Evolutionary conservation across 2,329 filamentous ascomycete species (phyloP), one percentile per base, ranked within the genome.

Genomic region (Tolypocladium sp.): DNA sequence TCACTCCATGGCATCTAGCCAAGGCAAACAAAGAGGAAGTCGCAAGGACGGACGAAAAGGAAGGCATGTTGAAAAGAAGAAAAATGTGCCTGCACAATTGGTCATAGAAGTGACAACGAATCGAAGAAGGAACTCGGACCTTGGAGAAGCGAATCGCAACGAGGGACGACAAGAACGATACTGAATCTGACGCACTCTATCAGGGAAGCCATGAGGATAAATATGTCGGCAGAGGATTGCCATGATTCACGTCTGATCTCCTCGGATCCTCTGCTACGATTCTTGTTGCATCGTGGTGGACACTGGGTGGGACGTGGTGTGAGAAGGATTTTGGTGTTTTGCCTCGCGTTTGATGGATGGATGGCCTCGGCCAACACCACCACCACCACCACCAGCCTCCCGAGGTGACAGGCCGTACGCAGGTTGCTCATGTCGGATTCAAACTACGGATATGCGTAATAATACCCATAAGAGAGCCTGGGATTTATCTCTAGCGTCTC

Each of bases 1-100:
- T 77, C 38, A 79, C 77, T 35, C 74, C 76, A 63, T 82, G 80
- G 35, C 71, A 57, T 55, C 37, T 53, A 35, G 42, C 44, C 42
- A 57, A 15, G 25, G 46, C 46, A 30, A 30, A 4, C 15, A 49
- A 4, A 8, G 46, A 49, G 15, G 46, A 49, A 20, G 46, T 4
- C 6, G 46, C 15, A 30, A 49, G 25, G 15, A 49, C 25, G 25
- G 25, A 30, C 6, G 25, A 20, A 9, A 49, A 30, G 8, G 46
- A 49, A 20, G 25, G 46, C 46, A 49, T 49, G 12, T 30, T 49
- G 15, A 30, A 17, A 49, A 3, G 27, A 30, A 10, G 7, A 49
- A 20, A 20, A 10, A 49, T 49, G 46, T 49, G 46, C 46, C 46
- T 20, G 46, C 46, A 49, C 46, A 49, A 17, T 30, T 12, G 25